Percentiles rank a stretch among this genome's conserved stretches.
phyloP scores from a whole-genome alignment of 164 flowering plant genomes.

The Vitis labrusca region DNA sequence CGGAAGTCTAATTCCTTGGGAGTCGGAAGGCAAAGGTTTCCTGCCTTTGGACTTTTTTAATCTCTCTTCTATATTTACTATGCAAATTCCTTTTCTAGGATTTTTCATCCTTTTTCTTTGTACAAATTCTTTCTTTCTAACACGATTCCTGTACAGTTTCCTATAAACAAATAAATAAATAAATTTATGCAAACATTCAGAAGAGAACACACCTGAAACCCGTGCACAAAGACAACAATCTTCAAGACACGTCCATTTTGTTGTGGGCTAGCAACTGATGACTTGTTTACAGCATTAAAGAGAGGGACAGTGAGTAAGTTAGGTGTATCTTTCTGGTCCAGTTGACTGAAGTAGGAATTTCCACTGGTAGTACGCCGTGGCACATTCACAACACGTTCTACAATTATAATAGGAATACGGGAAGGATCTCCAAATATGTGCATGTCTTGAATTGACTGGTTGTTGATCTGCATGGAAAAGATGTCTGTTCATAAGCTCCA shows the following conservation, averaged over 20 bases:
- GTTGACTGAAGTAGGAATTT: slow-evolving; percentile 47
- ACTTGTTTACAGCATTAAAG: slow-evolving; percentile 29
- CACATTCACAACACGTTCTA: slow-evolving; percentile 81
- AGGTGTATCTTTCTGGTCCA: slow-evolving; percentile 42
- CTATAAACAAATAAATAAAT: no score
- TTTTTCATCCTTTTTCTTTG: no score
- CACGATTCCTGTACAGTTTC: no score
- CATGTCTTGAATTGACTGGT: slow-evolving; percentile 87
- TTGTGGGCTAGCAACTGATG: slow-evolving; percentile 26
- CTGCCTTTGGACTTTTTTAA: no score
- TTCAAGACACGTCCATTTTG: slow-evolving; percentile 62
- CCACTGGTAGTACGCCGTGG: slow-evolving; percentile 61
- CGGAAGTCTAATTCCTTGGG: no score
- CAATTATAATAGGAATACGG: slow-evolving; percentile 70
- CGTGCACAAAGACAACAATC: slow-evolving; percentile 92
- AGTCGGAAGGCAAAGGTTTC: no score
- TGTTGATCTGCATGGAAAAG: slow-evolving; percentile 70
- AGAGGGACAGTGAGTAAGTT: slow-evolving; percentile 25
- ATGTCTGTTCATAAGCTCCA: slow-evolving; percentile 3
- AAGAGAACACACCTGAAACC: slow-evolving; percentile 79
- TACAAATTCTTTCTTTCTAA: no score
- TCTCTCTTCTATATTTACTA: no score
- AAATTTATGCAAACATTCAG: no score
- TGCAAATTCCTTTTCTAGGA: no score
- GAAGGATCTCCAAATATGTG: slow-evolving; percentile 86